A percentile compares a stretch with the other conserved stretches of the same genome.
Conservation (phyloP, 306 rosid genomes). For the Gastrolobium bilobum region DNA sequence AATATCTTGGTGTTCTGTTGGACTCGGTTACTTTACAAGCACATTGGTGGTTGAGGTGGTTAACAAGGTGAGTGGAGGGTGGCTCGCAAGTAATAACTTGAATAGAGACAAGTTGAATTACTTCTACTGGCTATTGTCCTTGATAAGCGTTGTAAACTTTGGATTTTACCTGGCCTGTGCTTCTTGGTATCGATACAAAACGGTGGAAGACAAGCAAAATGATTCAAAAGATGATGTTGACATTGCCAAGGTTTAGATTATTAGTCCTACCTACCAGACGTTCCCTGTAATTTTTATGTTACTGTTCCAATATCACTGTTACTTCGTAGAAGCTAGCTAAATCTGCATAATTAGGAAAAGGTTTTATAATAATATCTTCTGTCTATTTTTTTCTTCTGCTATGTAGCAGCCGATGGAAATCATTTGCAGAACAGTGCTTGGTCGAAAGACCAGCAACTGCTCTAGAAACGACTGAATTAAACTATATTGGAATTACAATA, state of each 20-base stretch:
- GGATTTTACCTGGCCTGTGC: constrained; percentile 68
- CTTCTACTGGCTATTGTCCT: constrained; percentile 73
- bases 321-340: not conserved
- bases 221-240: constrained; percentile 43
- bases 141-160: constrained; percentile 65
- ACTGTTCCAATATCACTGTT: not conserved
- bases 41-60: constrained; percentile 75
- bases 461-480: not conserved
- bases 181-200: constrained; percentile 77
- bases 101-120: constrained; percentile 70
- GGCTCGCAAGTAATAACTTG: constrained; percentile 72
- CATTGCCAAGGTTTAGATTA: constrained; percentile 36
- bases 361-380: not conserved
- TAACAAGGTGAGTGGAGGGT: constrained; percentile 82
- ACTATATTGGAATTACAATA: not conserved
- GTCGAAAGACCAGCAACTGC: not conserved
- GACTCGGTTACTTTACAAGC: constrained; percentile 58
- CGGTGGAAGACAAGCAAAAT: constrained; percentile 59
- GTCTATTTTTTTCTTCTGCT: not conserved
- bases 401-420: not conserved
- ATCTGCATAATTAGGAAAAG: not conserved
- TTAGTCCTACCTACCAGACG: not conserved
- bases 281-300: constrained; percentile 36
- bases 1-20: constrained; percentile 59
- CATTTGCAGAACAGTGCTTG: not conserved